Conservation (phyloP, 495 filamentous ascomycete genomes). For the Hamigera avellanea region DNA sequence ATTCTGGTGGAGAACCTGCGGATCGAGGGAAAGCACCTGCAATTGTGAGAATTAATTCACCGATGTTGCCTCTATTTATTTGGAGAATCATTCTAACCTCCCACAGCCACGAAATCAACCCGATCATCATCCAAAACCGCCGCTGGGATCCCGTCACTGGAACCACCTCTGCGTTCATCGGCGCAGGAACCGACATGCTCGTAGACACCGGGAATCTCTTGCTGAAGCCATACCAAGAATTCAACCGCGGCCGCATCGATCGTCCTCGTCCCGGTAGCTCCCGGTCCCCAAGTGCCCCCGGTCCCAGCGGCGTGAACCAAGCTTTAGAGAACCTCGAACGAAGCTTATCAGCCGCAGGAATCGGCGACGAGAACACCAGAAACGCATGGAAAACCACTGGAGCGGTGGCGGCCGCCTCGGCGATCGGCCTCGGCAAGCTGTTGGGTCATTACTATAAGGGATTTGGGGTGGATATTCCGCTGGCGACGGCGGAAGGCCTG, state of each 20-base stretch:
- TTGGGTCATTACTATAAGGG: slow-evolving; percentile 22
- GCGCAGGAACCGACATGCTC: slow-evolving; percentile 17
- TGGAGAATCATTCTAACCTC: slow-evolving; percentile 19
- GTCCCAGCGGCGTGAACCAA: too few relatives aligned
- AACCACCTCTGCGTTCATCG: slow-evolving; percentile 25
- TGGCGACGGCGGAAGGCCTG: slow-evolving; percentile 69
- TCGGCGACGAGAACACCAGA: background rate
- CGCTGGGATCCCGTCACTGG: slow-evolving; percentile 34
- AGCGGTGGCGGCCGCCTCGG: slow-evolving; percentile 14
- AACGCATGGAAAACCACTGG: slow-evolving; percentile 1
- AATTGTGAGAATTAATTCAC: slow-evolving; percentile 18
- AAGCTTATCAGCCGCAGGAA: background rate
- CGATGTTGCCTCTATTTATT: too few relatives aligned
- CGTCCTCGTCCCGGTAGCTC: too few relatives aligned
- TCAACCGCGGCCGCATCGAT: slow-evolving; percentile 6
- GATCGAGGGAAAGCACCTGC: slow-evolving; percentile 52
- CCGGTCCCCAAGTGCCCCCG: too few relatives aligned
- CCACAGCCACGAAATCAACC: slow-evolving; percentile 12
- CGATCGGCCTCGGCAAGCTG: slow-evolving; percentile 23
- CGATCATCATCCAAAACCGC: slow-evolving; percentile 22
- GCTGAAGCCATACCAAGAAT: slow-evolving; percentile 20
- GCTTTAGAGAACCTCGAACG: too few relatives aligned
- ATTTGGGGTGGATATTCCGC: slow-evolving; percentile 48
- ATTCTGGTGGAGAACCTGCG: slow-evolving; percentile 45
- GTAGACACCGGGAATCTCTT: slow-evolving; percentile 20